Percentiles rank a stretch among this genome's conserved stretches.
Conservation (phyloP, 192 early-diverging fungal species). For the Powellomyces hirtus region DNA sequence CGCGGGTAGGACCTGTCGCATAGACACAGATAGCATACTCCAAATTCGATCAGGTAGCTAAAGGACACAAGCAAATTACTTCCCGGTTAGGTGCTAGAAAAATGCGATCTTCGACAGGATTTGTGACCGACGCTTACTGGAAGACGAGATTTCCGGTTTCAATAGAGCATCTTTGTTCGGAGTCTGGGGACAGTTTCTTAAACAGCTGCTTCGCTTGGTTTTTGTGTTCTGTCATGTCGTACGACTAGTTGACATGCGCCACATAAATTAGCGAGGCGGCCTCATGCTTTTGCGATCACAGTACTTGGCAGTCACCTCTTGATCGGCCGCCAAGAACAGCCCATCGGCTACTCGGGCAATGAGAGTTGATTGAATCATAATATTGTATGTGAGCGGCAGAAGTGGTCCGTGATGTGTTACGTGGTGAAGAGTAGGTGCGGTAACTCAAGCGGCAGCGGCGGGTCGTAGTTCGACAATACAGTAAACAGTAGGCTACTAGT, state of each 20-base stretch:
- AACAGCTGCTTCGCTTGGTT: slow-evolving; percentile 92
- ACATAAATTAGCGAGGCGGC: neutral
- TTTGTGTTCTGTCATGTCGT: slow-evolving; percentile 87
- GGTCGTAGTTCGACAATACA: too few relatives aligned
- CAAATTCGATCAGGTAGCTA: slow-evolving; percentile 91
- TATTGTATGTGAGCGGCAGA: neutral
- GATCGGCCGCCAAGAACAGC: slow-evolving; percentile 91
- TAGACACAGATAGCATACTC: slow-evolving; percentile 92
- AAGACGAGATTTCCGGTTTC: slow-evolving; percentile 87
- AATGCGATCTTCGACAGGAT: too few relatives aligned
- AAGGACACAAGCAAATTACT: neutral
- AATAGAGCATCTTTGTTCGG: slow-evolving; percentile 90
- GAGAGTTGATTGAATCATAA: slow-evolving; percentile 95
- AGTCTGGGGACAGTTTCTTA: slow-evolving; percentile 78
- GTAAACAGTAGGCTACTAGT: too few relatives aligned
- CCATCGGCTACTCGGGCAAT: slow-evolving; percentile 93
- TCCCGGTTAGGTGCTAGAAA: too few relatives aligned
- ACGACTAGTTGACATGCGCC: neutral
- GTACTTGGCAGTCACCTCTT: slow-evolving; percentile 56
- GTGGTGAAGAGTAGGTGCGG: too few relatives aligned
- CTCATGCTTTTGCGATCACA: neutral
- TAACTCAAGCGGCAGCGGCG: too few relatives aligned
- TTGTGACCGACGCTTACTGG: slow-evolving; percentile 74
- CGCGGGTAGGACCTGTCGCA: slow-evolving; percentile 89
- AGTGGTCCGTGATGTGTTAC: too few relatives aligned